phyloP scores from a whole-genome alignment of 2,329 filamentous ascomycete genomes.

The Chaetothyriales sp. region DNA sequence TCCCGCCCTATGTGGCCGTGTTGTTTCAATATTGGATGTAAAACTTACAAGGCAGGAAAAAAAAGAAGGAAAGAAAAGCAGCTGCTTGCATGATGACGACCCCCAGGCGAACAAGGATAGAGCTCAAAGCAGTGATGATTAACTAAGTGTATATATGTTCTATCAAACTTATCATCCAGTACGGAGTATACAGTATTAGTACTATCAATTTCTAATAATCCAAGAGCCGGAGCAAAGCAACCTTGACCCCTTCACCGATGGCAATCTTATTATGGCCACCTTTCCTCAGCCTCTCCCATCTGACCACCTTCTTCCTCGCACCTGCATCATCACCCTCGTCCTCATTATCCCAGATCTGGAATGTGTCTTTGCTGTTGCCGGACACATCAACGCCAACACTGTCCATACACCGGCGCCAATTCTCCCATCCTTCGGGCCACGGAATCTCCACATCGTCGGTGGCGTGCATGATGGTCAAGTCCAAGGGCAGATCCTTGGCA shows the following conservation, averaged over 20 bases:
- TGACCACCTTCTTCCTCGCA: conserved; percentile 27
- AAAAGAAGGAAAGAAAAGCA: too few species aligned
- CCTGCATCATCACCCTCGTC: conserved; percentile 18
- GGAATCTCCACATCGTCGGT: conserved; percentile 71
- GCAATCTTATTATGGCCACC: conserved; percentile 23
- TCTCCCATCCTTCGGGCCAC: conserved; percentile 36
- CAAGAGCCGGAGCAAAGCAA: conserved; percentile 4
- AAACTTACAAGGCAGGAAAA: too few species aligned
- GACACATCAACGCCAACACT: conserved; percentile 5
- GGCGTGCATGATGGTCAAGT: conserved; percentile 63
- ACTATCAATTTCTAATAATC: background rate
- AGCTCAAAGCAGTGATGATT: too few species aligned
- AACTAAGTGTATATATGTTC: too few species aligned
- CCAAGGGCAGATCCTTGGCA: conserved; percentile 38
- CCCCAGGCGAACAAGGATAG: too few species aligned
- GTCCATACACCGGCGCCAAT: conserved; percentile 24
- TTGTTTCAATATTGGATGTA: background rate
- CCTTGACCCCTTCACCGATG: conserved; percentile 14
- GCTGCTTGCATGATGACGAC: too few species aligned
- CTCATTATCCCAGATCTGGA: conserved; percentile 18
- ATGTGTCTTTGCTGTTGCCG: conserved; percentile 18
- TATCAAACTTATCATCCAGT: background rate
- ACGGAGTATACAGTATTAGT: background rate
- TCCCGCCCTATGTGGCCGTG: too few species aligned
- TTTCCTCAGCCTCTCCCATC: conserved; percentile 30